Evolutionary conservation across 2,329 filamentous ascomycete species (phyloP).

Genomic region (Xylariaceae sp.): DNA sequence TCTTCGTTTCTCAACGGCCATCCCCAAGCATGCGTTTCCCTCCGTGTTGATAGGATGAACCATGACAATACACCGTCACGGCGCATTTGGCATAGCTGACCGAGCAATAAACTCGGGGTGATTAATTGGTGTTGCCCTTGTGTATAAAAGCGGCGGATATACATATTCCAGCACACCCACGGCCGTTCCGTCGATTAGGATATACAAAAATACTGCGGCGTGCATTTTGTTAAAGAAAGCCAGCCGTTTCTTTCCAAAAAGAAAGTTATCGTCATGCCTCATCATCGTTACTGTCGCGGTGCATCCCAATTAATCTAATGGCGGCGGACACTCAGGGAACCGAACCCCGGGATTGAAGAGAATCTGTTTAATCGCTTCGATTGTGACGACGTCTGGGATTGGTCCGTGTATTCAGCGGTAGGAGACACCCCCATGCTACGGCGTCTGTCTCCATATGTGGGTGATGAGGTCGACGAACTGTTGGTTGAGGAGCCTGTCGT

Average conservation of each 20-base stretch:
- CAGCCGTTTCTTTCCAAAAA: conserved; percentile 8
- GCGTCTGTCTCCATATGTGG: conserved; percentile 22
- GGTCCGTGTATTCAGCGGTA: conserved; percentile 24
- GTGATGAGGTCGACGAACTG: conserved; percentile 22
- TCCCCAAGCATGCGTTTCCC: neutral
- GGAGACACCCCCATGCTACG: conserved; percentile 30
- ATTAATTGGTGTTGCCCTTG: neutral
- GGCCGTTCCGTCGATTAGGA: neutral
- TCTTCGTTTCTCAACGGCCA: neutral
- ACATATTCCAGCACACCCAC: conserved; percentile 1
- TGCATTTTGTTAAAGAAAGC: neutral
- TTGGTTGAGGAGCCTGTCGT: conserved; percentile 52
- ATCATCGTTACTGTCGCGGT: conserved; percentile 14
- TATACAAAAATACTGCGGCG: conserved; percentile 5
- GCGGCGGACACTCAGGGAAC: conserved; percentile 31
- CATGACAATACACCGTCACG: neutral
- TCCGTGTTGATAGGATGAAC: neutral
- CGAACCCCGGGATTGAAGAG: conserved; percentile 54
- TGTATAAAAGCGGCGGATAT: conserved; percentile 2
- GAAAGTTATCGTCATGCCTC: conserved; percentile 12
- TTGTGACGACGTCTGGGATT: conserved; percentile 36
- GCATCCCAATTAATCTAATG: conserved; percentile 10
- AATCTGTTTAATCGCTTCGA: conserved; percentile 51
- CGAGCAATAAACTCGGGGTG: neutral
- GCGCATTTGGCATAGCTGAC: neutral